Evolutionary conservation across 2,329 filamentous ascomycete genomes (phyloP), one percentile per base, ranked within the genome.

Genomic region (Macrophomina tecta): DNA sequence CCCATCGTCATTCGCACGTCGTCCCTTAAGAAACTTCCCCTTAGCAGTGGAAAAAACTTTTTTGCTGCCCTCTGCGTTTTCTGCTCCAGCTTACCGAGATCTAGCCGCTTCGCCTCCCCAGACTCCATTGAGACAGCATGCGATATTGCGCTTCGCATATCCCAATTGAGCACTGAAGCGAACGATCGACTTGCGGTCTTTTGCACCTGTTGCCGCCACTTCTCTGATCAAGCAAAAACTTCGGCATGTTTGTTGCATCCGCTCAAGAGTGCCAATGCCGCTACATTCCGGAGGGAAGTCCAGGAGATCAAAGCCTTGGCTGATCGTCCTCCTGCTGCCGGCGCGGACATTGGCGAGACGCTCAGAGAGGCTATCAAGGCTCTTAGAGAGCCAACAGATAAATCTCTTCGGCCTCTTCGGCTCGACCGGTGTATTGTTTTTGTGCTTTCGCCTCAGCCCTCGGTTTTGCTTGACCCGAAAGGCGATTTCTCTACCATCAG

Each of bases 111-210:
- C 56, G 64, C 66, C 5, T 69, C 69, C 30, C 63, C 36, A 32
- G 63, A 65, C 30, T 56, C 52, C 38, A 52, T 69, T 23, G 56
- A 66, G 36, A 68, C 55, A 23, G 62, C 68, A 34, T 65, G 61
- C 61, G 63, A 68, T 16, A 23, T 68, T 30, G 61, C 61, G 32
- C 52, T 65, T 18, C 51, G 38, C 28, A 55, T 69, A 28, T 40
- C 66, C 40, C 11, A 63, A 34, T 30, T 65, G 4, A 58, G 67
- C 11, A 52, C 16, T n/a, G 38, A 42, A 30, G 40, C 63, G 16
- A 48, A 66, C 34, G 69, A 70, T 67, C 66, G 69, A 34, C 30
- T 70, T 30, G 68, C 68, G 7, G 53, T 70, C 32, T 69, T 70
- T 42, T 70, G 69, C 56, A 69, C 69, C n/a, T 51, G 40, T 4